Base-by-base conservation (phyloP, 192 early-diverging fungal genomes). In the Allomyces javanicus region DNA sequence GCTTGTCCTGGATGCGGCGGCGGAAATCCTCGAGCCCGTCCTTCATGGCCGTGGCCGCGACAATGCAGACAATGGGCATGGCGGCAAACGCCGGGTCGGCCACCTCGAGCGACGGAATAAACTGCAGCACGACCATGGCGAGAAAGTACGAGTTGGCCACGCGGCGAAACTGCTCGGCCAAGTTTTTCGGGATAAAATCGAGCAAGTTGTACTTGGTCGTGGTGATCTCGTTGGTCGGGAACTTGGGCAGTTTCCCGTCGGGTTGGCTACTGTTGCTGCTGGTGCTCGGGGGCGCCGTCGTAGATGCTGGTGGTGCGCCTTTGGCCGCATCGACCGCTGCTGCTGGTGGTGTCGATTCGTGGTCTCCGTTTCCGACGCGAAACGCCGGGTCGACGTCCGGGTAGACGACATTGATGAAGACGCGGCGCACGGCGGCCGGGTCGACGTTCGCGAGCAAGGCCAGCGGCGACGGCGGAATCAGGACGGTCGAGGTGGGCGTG, bases 61-160 rank as follows among this genome's bases (percentile, higher is more conserved):
- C 74, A 67, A 99, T 89, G 17, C 87, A 76, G 22, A 87, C 75
- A 61, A 99, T 75, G 17, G 94, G 92, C 22, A 91, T 64, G 9
- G 89, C 89, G 25, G 91, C 82, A 44, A 95, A 76, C 40, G 80
- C 73, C 0, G 93, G 90, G 45, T 75, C 74, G 25, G 85, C 86
- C 11, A 77, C 76, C 12, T 73, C 67, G 67, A 89, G 86, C 17
- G 80, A 76, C 0, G 84, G 80, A 58, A 91, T 86, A 22, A 84
- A 78, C 75, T 95, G 93, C 62, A 96, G 78, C 43, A 95, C 80
- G 7, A 93, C 90, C 27, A 95, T 58, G 50, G 21, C 50, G 17
- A 94, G 73, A 72, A 99, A 99, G 73, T 94, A 99, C 27, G 95
- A 81, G 73, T 99, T 99, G 62, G 96, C 96, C 9, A 95, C 80